Conservation (phyloP, 1,284 basidiomycete genomes). For the Apiotrichum sp. region DNA sequence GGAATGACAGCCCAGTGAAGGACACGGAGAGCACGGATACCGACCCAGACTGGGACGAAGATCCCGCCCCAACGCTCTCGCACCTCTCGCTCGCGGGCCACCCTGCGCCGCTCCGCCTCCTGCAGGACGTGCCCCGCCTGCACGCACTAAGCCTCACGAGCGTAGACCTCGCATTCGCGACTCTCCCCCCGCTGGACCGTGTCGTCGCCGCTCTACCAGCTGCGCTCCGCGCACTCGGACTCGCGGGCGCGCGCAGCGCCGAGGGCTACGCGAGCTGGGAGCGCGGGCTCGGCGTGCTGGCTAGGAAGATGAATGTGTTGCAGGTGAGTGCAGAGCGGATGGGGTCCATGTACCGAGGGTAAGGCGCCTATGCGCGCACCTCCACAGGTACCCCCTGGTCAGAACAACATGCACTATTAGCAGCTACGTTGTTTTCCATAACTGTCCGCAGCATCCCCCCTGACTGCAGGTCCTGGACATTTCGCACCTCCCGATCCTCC, state of each 20-base stretch:
- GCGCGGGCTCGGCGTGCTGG: slow-evolving; percentile 19
- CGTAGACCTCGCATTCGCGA: slow-evolving; percentile 31
- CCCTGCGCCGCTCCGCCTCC: slow-evolving; percentile 21
- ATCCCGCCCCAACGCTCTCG: slow-evolving; percentile 8
- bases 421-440: no score
- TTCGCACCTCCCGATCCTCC: slow-evolving; percentile 15
- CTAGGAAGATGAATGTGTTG: slow-evolving; percentile 29
- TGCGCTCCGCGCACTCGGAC: slow-evolving; percentile 23
- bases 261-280: slow-evolving; percentile 11
- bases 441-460: no score
- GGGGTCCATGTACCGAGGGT: neutral
- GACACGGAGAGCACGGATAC: neutral
- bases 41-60: slow-evolving; percentile 19
- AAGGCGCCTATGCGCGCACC: no score
- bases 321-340: slow-evolving; percentile 18
- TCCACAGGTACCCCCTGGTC: no score
- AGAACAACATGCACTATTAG: no score
- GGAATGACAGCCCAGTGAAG: neutral
- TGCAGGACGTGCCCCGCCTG: slow-evolving; percentile 18
- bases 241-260: slow-evolving; percentile 20
- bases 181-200: slow-evolving; percentile 18
- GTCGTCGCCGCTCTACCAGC: slow-evolving; percentile 23
- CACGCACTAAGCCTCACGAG: slow-evolving; percentile 15
- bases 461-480: slow-evolving; percentile 28
- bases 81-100: slow-evolving; percentile 29